These are phyloP conservation scores for Raphanus sativus DNA, from an alignment of 345 rosid genomes.

Conservation along the genomic window DNA sequence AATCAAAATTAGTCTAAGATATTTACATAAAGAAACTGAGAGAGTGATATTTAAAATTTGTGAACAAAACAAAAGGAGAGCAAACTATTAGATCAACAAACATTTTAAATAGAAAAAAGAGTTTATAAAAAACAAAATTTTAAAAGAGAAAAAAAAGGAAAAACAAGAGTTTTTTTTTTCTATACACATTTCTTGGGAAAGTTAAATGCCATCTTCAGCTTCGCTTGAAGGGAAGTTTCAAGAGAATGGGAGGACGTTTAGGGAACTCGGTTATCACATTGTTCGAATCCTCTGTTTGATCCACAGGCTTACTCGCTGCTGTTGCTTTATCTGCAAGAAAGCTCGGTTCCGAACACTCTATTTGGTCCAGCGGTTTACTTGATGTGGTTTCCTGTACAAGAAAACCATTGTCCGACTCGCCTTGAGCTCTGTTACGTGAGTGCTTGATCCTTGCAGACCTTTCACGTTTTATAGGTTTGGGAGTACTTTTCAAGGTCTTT, in stretches of 20 bases:
- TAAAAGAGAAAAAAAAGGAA: too few species aligned
- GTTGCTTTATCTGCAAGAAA: slow-evolving; percentile 27
- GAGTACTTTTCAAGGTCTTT: slow-evolving; percentile 32
- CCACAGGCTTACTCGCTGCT: not conserved
- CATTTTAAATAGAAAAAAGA: too few species aligned
- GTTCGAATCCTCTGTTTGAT: slow-evolving; percentile 8
- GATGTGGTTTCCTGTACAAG: slow-evolving; percentile 5
- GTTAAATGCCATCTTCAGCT: not conserved
- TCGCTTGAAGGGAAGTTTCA: slow-evolving; percentile 28
- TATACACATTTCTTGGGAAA: slow-evolving; percentile 18
- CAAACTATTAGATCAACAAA: too few species aligned
- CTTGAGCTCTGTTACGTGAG: not conserved
- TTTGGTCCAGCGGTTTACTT: not conserved
- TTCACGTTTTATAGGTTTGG: slow-evolving; percentile 26
- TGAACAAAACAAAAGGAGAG: too few species aligned
- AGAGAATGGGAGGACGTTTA: slow-evolving; percentile 31
- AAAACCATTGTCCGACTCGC: not conserved
- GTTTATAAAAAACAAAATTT: too few species aligned
- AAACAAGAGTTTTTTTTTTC: not conserved
- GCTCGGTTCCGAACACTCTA: slow-evolving; percentile 3
- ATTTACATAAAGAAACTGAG: too few species aligned
- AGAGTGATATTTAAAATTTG: too few species aligned
- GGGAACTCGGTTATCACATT: not conserved
- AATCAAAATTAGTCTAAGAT: too few species aligned
- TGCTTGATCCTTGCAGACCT: slow-evolving; percentile 28